Conservation (phyloP, 257 asterid genomes). For the Jacaranda mimosifolia region DNA sequence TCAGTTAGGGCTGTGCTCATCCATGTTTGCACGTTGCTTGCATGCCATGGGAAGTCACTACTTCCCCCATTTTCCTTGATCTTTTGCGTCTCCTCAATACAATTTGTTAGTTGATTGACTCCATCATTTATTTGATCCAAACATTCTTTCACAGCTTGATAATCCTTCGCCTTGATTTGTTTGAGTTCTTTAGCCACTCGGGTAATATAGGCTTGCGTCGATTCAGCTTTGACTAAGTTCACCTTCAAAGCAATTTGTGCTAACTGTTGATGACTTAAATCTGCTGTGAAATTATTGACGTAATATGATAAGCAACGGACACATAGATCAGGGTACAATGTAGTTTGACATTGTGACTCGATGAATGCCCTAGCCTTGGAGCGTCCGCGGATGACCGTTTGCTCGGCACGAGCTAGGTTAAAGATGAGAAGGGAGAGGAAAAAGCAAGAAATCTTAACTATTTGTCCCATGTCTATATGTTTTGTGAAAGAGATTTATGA, state of each 20-base stretch:
- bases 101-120: slow-evolving; percentile 50
- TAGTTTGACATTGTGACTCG: slow-evolving; percentile 40
- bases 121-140: slow-evolving; percentile 54
- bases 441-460: slow-evolving; percentile 2
- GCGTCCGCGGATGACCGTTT: not conserved
- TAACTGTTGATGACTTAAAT: slow-evolving; percentile 27
- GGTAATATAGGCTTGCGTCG: slow-evolving; percentile 33
- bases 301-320: slow-evolving; percentile 24
- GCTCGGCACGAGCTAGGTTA: slow-evolving; percentile 5
- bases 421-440: slow-evolving; percentile 30
- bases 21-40: slow-evolving; percentile 75
- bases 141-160: slow-evolving; percentile 40
- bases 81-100: slow-evolving; percentile 44
- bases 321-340: slow-evolving; percentile 31
- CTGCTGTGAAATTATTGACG: slow-evolving; percentile 27
- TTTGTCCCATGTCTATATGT: slow-evolving; percentile 30
- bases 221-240: slow-evolving; percentile 33
- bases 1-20: slow-evolving; percentile 84
- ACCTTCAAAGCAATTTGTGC: slow-evolving; percentile 39
- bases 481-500: not conserved
- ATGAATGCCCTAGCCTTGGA: slow-evolving; percentile 39
- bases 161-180: slow-evolving; percentile 35
- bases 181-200: slow-evolving; percentile 39
- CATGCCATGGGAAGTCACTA: slow-evolving; percentile 55
- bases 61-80: slow-evolving; percentile 48